Percentiles rank a stretch among this genome's conserved stretches.
Conservation (phyloP, 106 monocot genomes). For the Narthecium ossifragum region DNA sequence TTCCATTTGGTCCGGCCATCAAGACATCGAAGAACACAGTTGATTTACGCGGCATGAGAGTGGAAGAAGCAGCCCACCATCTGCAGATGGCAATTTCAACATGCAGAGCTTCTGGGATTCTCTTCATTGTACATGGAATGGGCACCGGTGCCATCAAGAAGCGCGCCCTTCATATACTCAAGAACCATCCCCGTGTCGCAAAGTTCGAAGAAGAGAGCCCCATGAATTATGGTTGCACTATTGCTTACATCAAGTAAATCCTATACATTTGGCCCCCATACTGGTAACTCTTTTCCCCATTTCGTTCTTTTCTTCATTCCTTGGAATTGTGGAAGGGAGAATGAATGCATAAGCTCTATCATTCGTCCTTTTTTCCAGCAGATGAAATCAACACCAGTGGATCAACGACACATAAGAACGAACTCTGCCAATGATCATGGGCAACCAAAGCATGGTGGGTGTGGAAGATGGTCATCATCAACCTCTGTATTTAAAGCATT, state of each 20-base stretch:
- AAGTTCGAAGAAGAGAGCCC: conserved; percentile 84
- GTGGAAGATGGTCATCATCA: no score
- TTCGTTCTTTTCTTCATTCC: no score
- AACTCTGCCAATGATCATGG: no score
- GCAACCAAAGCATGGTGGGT: no score
- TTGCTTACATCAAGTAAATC: conserved; percentile 66
- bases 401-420: no score
- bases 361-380: no score
- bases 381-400: no score
- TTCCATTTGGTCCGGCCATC: conserved; percentile 53
- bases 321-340: no score
- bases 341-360: no score
- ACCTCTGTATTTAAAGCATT: no score
- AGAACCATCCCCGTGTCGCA: conserved; percentile 62
- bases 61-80: conserved; percentile 46
- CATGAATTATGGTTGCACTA: conserved; percentile 78
- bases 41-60: conserved; percentile 67
- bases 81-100: conserved; percentile 55
- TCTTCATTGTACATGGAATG: conserved; percentile 74
- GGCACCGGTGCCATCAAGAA: conserved; percentile 77
- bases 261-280: no score
- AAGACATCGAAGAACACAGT: conserved; percentile 79
- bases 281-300: no score
- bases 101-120: conserved; percentile 45
- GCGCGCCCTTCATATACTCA: conserved; percentile 35